phyloP scores from a whole-genome alignment of 2,329 filamentous ascomycete genomes.

The Apiospora hydei region DNA sequence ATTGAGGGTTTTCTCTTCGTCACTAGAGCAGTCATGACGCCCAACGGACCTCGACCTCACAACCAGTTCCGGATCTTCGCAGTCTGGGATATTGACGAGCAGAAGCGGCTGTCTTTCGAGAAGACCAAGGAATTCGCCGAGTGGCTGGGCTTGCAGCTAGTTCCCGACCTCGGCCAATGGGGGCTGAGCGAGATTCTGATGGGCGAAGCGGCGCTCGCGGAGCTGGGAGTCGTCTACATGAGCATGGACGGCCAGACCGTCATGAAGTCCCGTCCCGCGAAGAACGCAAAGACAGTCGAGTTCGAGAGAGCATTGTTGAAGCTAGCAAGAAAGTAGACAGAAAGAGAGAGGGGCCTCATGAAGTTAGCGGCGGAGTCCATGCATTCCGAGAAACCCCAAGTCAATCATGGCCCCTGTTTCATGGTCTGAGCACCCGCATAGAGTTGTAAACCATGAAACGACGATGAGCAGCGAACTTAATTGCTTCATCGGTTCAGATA shows the following conservation, averaged over 20 bases:
- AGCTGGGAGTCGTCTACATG: conserved; percentile 6
- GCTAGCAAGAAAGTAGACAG: not conserved
- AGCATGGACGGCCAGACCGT: conserved; percentile 20
- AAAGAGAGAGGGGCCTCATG: not conserved
- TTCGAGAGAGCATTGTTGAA: not conserved
- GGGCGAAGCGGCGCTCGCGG: conserved; percentile 1
- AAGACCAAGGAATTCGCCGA: not conserved
- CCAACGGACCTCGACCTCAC: not conserved
- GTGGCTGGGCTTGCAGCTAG: not conserved
- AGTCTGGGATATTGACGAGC: conserved; percentile 15
- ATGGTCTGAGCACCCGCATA: conserved; percentile 11
- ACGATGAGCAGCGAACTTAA: not conserved
- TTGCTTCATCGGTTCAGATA: conserved; percentile 4
- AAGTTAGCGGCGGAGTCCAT: not conserved
- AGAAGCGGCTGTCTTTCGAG: not conserved
- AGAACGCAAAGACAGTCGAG: not conserved
- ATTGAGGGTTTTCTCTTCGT: conserved; percentile 7
- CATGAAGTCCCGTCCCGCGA: not conserved
- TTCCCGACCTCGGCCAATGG: not conserved
- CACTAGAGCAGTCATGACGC: not conserved
- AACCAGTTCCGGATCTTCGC: conserved; percentile 5
- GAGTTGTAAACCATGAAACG: conserved; percentile 14
- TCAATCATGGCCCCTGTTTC: not conserved
- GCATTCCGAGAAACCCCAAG: not conserved
- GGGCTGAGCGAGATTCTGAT: not conserved